Percentiles rank a stretch among this genome's conserved stretches.
These are phyloP conservation scores for Diplodia scrobiculata DNA, from an alignment of 2,329 filamentous ascomycete species.

Conservation along the genomic window DNA sequence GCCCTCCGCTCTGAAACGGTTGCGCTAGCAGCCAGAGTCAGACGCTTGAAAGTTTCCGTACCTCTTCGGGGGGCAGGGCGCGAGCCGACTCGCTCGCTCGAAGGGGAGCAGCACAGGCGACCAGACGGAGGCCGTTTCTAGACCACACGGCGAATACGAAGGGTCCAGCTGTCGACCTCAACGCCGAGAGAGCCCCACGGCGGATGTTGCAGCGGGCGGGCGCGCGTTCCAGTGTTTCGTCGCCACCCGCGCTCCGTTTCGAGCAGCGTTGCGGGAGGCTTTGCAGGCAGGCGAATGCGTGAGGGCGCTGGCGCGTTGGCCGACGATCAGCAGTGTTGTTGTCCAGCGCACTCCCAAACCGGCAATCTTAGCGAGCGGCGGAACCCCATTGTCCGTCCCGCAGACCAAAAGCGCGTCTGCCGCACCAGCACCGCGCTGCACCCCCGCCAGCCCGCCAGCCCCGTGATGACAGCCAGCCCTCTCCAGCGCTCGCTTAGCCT, in stretches of 20 bases:
- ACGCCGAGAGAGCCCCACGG: not conserved
- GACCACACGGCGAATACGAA: slow-evolving; percentile 19
- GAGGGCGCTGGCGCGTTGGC: not conserved
- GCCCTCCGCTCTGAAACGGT: slow-evolving; percentile 9
- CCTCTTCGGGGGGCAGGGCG: slow-evolving; percentile 3
- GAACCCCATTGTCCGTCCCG: slow-evolving; percentile 15
- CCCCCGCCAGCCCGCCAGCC: not conserved
- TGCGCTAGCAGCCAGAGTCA: slow-evolving; percentile 15
- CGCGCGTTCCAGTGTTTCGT: slow-evolving; percentile 10
- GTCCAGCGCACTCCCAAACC: slow-evolving; percentile 13
- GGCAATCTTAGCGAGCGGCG: slow-evolving; percentile 17
- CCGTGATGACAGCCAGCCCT: slow-evolving; percentile 11
- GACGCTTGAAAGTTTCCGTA: slow-evolving; percentile 9
- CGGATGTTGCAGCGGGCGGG: not conserved
- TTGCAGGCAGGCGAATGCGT: not conserved
- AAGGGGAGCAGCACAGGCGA: slow-evolving; percentile 13
- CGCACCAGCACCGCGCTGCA: not conserved
- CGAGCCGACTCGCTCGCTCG: slow-evolving; percentile 8
- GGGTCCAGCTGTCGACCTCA: slow-evolving; percentile 7
- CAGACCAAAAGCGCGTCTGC: slow-evolving; percentile 14
- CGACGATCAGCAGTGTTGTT: slow-evolving; percentile 17
- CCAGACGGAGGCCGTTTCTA: slow-evolving; percentile 17
- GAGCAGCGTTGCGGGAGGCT: slow-evolving; percentile 2
- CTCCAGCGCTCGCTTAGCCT: not conserved
- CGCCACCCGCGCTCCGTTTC: slow-evolving; percentile 13